Base-by-base conservation (phyloP, 352 stramenopile species). In the Phytophthora palmivora region DNA sequence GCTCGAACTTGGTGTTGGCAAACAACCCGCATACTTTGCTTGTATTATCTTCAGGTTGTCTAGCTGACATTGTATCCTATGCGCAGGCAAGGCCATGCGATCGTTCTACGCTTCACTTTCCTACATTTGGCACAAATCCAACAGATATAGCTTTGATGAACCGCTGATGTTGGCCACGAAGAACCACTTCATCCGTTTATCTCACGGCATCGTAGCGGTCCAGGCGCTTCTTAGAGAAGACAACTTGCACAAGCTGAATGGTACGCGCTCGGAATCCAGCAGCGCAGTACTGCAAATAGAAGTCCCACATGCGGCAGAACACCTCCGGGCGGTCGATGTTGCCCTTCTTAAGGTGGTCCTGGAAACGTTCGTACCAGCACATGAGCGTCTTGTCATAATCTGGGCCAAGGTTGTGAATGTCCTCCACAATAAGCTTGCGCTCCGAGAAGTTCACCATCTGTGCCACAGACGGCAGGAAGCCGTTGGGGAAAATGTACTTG, bases 401-500 rank as follows among this genome's bases (percentile, higher is more conserved):
- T 11, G 83, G 79, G 10, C 85, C 87, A 12, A 95, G 75, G 79
- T 97, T 95, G 65, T 95, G 84, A 26, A 95, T 74, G 58, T 94
- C 82, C 63, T 95, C 86, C 43, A 91, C 70, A 48, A 93, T 61
- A 38, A 95, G 58, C 72, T 91, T 93, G 74, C 83, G 81, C 69
- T 95, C 86, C 14, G 86, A 72, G 55, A 89, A 90, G 18, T 63
- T 58, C 34, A 91, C 60, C 75, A 91, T 86, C 63, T 94, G 82
- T 53, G 79, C 74, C 16, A 90, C 66, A 42, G 82, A 95, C 50
- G 88, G 87, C 54, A 95, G 41, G 72, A 94, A 92, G 58, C 89
- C 89, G 51, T 95, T 95, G 19, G 89, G 89, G 70, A 97, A 97
- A 72, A 97, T 97, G 81, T 94, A 96, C 74, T 93, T 94, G 59